phyloP scores from a whole-genome alignment of 345 rosid species.

The Ceriops tagal region DNA sequence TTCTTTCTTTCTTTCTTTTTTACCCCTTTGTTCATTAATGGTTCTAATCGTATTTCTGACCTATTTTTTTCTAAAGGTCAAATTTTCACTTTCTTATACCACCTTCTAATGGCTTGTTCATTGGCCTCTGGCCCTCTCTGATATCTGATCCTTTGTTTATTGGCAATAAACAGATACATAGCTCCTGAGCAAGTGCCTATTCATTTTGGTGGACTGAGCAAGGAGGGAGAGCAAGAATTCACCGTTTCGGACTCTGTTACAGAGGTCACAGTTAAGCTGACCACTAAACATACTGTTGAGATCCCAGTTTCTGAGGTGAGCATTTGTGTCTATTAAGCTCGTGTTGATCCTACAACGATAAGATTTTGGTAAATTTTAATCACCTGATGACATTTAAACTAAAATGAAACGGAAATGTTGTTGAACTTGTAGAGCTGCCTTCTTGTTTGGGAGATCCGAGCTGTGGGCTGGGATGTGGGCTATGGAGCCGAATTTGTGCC shows the following conservation, averaged over 20 bases:
- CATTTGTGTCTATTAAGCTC: neutral
- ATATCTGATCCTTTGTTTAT: neutral
- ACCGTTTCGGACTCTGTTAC: conserved; percentile 29
- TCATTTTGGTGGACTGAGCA: conserved; percentile 49
- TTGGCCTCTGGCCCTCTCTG: neutral
- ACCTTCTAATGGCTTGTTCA: neutral
- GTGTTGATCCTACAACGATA: neutral
- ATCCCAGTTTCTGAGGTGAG: conserved; percentile 40
- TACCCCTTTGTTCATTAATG: neutral
- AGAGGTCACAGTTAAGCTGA: conserved; percentile 36
- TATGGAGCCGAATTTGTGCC: conserved; percentile 53
- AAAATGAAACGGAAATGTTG: too few relatives aligned
- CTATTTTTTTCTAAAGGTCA: neutral
- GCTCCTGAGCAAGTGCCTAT: conserved; percentile 45
- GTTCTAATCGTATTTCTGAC: neutral
- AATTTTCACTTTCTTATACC: neutral
- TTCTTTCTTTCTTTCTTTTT: neutral
- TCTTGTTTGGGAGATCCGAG: conserved; percentile 46
- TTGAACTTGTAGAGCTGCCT: conserved; percentile 17
- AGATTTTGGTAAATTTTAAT: too few relatives aligned
- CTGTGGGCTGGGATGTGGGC: conserved; percentile 48
- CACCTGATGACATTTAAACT: too few relatives aligned
- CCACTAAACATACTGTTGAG: conserved; percentile 37
- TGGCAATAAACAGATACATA: conserved; percentile 34
- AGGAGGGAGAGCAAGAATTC: conserved; percentile 43